phyloP scores from a whole-genome alignment of 108 stramenopile genomes.

The Nitzschia sp. region DNA sequence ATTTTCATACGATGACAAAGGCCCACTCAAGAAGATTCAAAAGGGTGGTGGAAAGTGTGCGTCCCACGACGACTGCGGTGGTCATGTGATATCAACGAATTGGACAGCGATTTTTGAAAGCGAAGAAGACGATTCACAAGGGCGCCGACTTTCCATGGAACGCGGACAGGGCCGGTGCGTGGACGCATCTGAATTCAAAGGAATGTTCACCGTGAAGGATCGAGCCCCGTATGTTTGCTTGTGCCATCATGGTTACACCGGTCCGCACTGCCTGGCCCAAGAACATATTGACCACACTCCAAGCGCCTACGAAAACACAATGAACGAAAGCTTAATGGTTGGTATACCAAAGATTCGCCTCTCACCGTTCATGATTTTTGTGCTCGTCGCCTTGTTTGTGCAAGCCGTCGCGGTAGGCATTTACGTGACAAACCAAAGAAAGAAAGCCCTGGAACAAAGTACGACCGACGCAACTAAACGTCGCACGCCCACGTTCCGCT shows the following conservation, averaged over 20 bases:
- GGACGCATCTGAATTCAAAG: conserved; percentile 17
- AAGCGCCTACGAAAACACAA: conserved; percentile 52
- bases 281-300: conserved; percentile 63
- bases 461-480: not conserved
- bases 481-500: not conserved
- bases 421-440: conserved; percentile 1
- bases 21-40: conserved; percentile 63
- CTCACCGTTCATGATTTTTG: conserved; percentile 31
- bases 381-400: conserved; percentile 13
- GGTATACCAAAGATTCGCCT: conserved; percentile 25
- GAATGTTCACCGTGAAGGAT: conserved; percentile 14
- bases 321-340: conserved; percentile 24
- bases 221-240: conserved; percentile 47
- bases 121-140: conserved; percentile 6
- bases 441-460: not conserved
- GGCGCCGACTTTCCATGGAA: not conserved
- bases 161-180: conserved; percentile 10
- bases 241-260: conserved; percentile 79
- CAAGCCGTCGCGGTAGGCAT: not conserved
- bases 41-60: conserved; percentile 81
- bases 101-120: conserved; percentile 28
- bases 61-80: conserved; percentile 79
- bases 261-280: conserved; percentile 75
- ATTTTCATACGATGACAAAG: conserved; percentile 75
- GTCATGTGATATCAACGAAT: conserved; percentile 34